phyloP scores from a whole-genome alignment of 129 eudicot genomes.

The Rutidosis leptorrhynchoides region DNA sequence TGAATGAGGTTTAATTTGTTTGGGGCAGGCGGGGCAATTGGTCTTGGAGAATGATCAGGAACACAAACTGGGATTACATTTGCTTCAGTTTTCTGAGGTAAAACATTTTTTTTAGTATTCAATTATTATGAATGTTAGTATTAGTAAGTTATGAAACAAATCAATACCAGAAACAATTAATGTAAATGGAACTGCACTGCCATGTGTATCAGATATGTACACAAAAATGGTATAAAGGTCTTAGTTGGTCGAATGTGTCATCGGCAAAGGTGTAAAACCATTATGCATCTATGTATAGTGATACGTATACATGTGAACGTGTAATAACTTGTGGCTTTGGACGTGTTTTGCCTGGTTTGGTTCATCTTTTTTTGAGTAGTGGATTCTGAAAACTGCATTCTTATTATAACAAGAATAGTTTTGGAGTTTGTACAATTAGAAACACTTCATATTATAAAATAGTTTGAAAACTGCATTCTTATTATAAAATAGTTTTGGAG shows the following conservation, averaged over 20 bases:
- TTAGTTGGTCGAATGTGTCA: no score
- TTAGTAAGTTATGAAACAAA: no score
- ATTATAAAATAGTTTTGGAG: not conserved
- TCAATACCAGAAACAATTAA: no score
- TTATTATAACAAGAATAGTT: no score
- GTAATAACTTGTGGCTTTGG: no score
- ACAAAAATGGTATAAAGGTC: not conserved
- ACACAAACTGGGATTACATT: constrained; percentile 72
- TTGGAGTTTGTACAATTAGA: not conserved
- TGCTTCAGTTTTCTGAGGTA: constrained; percentile 92
- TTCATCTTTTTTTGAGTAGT: no score
- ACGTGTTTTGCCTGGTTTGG: no score
- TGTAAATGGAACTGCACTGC: not conserved
- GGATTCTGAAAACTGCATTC: no score
- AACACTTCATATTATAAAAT: no score
- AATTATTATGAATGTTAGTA: not conserved
- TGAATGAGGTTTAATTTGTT: not conserved
- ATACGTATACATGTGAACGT: not conserved
- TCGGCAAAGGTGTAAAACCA: no score
- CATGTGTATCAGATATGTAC: not conserved
- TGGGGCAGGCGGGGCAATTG: constrained; percentile 50
- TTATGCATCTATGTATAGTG: not conserved
- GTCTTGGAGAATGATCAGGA: constrained; percentile 60
- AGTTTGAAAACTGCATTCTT: no score
- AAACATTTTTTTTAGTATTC: not conserved